Percentiles rank a stretch among this genome's conserved stretches.
phyloP scores from a whole-genome alignment of 169 alveolate genomes.

The Perkinsus chesapeaki region DNA sequence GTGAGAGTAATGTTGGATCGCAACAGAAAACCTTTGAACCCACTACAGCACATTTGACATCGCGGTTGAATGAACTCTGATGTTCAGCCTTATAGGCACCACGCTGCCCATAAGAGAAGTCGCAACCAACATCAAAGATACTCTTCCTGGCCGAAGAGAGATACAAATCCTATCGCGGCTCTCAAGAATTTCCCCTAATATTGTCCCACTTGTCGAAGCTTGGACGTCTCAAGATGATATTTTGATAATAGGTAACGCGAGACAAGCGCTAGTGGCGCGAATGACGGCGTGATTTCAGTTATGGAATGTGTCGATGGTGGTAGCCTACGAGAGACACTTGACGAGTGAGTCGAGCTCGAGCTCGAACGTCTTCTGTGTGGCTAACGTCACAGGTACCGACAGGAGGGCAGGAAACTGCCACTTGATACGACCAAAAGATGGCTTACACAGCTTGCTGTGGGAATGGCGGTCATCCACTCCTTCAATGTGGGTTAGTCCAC shows the following conservation, averaged over 20 bases:
- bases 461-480: background rate
- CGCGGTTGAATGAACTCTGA: too few species aligned
- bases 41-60: background rate
- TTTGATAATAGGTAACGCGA: background rate
- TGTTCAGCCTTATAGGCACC: too few species aligned
- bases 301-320: background rate
- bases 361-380: too few species aligned
- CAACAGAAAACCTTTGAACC: too few species aligned
- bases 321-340: background rate
- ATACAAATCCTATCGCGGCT: background rate
- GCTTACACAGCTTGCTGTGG: background rate
- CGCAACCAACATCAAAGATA: too few species aligned
- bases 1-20: background rate
- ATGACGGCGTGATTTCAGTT: background rate
- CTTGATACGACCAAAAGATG: background rate
- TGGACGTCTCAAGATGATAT: background rate
- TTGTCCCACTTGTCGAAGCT: background rate
- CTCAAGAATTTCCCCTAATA: background rate
- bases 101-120: too few species aligned
- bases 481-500: background rate
- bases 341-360: background rate
- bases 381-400: background rate
- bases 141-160: background rate
- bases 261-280: background rate
- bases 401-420: background rate